Conservation (phyloP, 257 asterid genomes). For the Ballota nigra region DNA sequence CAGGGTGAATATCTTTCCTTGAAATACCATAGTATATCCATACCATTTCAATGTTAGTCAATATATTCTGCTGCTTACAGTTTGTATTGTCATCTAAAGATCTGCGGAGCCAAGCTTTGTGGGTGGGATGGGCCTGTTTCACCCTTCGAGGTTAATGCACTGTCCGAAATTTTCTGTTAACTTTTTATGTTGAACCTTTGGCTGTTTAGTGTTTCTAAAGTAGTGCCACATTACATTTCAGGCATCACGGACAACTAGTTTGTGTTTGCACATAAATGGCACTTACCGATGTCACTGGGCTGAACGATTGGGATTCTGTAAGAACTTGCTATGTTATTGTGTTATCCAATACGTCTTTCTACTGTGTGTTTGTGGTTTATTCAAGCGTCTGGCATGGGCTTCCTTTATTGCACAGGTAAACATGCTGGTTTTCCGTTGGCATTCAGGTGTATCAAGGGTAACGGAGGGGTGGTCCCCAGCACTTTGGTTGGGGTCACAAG, state of each 20-base stretch:
- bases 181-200: constrained; percentile 3
- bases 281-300: constrained; percentile 98
- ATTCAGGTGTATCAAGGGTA: constrained; percentile 77
- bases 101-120: constrained; percentile 87
- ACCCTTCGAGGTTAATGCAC: constrained; percentile 71
- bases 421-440: constrained; percentile 64
- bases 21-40: constrained; percentile 20
- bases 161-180: constrained; percentile 21
- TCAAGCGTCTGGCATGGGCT: constrained; percentile 26
- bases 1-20: constrained; percentile 50
- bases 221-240: constrained; percentile 33
- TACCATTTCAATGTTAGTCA: constrained; percentile 30
- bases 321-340: constrained; percentile 32
- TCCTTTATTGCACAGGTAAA: constrained; percentile 54
- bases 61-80: constrained; percentile 47
- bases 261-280: constrained; percentile 79
- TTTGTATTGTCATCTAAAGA: constrained; percentile 72
- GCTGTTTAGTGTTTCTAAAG: constrained; percentile 19
- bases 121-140: constrained; percentile 89
- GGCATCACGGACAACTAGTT: constrained; percentile 56
- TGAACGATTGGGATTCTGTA: constrained; percentile 88
- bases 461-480: constrained; percentile 85
- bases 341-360: constrained; percentile 9
- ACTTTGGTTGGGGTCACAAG: constrained; percentile 79
- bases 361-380: constrained; percentile 20